phyloP scores from a whole-genome alignment of 2,329 filamentous ascomycete genomes.

The Phialocephala subalpina region DNA sequence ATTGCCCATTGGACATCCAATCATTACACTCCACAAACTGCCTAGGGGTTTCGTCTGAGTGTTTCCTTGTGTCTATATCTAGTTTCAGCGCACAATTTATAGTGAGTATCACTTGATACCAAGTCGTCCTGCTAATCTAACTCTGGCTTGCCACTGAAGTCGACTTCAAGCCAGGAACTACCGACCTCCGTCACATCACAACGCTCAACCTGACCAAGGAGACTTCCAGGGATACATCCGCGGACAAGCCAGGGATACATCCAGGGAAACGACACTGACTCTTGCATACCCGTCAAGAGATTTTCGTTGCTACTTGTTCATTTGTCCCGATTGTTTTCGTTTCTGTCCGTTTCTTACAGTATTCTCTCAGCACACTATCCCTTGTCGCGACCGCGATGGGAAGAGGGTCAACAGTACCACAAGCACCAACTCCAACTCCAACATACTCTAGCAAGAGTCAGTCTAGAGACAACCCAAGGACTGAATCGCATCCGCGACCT shows the following conservation, averaged over 20 bases:
- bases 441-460: not conserved
- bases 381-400: not conserved
- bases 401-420: not conserved
- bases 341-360: slow-evolving; percentile 3
- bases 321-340: not conserved
- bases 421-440: not conserved
- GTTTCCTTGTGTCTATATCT: not conserved
- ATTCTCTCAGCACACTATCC: not conserved
- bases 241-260: slow-evolving; percentile 4
- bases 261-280: not conserved
- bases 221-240: slow-evolving; percentile 1
- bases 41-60: not conserved
- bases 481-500: not conserved
- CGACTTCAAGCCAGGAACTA: not conserved
- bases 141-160: not conserved
- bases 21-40: not conserved
- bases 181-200: not conserved
- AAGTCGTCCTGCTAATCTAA: not conserved
- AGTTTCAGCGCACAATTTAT: not conserved
- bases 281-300: not conserved
- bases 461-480: not conserved
- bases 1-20: not conserved
- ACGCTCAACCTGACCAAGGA: not conserved
- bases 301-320: not conserved
- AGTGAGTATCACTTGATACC: not conserved